Percentiles rank a stretch among this genome's conserved stretches.
Conservation (phyloP, 2,329 filamentous ascomycete species). For the Monilinia laxa region DNA sequence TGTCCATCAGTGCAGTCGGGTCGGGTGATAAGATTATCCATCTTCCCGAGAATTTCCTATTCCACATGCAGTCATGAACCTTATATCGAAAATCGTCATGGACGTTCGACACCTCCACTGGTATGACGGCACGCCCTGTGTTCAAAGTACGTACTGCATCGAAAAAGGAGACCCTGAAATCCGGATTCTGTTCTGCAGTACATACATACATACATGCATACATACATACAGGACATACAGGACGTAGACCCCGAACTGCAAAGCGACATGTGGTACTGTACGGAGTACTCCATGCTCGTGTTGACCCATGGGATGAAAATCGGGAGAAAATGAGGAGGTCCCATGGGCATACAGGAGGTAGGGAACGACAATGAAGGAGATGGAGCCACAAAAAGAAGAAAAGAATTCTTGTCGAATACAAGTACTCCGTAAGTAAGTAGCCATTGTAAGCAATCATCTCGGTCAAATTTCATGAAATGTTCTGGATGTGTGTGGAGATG, state of each 20-base stretch:
- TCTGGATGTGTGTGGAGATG: neutral
- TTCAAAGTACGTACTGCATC: neutral
- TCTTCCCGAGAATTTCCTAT: conserved; percentile 4
- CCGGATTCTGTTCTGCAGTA: neutral
- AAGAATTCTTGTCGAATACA: too few relatives aligned
- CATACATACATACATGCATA: too few relatives aligned
- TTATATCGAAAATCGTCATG: neutral
- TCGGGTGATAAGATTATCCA: too few relatives aligned
- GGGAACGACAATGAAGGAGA: neutral
- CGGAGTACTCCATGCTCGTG: conserved; percentile 12
- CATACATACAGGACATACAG: too few relatives aligned
- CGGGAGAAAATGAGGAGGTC: conserved; percentile 20
- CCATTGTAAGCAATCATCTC: neutral
- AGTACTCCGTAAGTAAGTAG: too few relatives aligned
- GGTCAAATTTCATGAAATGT: conserved; percentile 5
- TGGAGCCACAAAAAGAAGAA: neutral
- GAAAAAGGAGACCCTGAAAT: conserved; percentile 5
- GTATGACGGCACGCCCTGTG: conserved; percentile 3
- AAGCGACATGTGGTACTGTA: neutral
- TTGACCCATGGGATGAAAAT: conserved; percentile 7
- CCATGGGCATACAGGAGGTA: conserved; percentile 1
- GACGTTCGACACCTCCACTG: neutral
- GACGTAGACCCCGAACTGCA: too few relatives aligned
- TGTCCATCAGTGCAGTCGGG: too few relatives aligned
- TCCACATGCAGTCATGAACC: neutral